Evolutionary conservation across 2,329 filamentous ascomycete species (phyloP).

Genomic region (Amylocarpus encephaloides): DNA sequence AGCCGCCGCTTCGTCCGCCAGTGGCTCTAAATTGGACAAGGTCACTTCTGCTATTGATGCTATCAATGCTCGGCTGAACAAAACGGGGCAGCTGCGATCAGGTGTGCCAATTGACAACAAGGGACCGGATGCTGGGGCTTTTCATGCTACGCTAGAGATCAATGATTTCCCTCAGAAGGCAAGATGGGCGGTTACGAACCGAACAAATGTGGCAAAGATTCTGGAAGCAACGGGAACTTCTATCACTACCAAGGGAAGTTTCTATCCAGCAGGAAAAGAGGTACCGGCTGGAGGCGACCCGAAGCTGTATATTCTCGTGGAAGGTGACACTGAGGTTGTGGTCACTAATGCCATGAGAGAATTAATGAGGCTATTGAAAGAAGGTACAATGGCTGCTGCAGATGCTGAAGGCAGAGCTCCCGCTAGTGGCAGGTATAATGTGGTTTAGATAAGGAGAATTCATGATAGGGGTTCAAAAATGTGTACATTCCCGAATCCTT

Average conservation of each 20-base stretch:
- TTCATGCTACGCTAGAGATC: slow-evolving; percentile 95
- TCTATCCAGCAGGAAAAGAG: slow-evolving; percentile 76
- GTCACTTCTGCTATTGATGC: slow-evolving; percentile 84
- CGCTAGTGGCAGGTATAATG: slow-evolving; percentile 76
- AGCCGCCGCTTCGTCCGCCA: slow-evolving; percentile 36
- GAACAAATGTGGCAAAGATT: slow-evolving; percentile 97
- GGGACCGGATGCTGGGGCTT: slow-evolving; percentile 91
- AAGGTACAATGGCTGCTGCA: slow-evolving; percentile 82
- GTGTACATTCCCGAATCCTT: neutral
- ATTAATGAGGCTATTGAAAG: slow-evolving; percentile 78
- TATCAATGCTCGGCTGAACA: slow-evolving; percentile 85
- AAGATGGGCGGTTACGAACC: slow-evolving; percentile 95
- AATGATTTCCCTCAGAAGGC: slow-evolving; percentile 99
- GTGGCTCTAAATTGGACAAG: slow-evolving; percentile 60
- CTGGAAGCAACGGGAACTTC: slow-evolving; percentile 90
- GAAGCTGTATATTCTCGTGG: slow-evolving; percentile 97
- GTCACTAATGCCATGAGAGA: slow-evolving; percentile 89
- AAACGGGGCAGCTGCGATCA: slow-evolving; percentile 80
- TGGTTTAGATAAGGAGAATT: slow-evolving; percentile 48
- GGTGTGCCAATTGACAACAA: slow-evolving; percentile 98
- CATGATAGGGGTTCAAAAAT: neutral
- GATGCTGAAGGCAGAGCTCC: slow-evolving; percentile 79
- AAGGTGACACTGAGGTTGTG: slow-evolving; percentile 90
- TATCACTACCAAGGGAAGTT: slow-evolving; percentile 95
- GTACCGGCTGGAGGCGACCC: slow-evolving; percentile 68